phyloP scores from a whole-genome alignment of 176 grass and related monocot genomes.

The Eragrostis nindensis region DNA sequence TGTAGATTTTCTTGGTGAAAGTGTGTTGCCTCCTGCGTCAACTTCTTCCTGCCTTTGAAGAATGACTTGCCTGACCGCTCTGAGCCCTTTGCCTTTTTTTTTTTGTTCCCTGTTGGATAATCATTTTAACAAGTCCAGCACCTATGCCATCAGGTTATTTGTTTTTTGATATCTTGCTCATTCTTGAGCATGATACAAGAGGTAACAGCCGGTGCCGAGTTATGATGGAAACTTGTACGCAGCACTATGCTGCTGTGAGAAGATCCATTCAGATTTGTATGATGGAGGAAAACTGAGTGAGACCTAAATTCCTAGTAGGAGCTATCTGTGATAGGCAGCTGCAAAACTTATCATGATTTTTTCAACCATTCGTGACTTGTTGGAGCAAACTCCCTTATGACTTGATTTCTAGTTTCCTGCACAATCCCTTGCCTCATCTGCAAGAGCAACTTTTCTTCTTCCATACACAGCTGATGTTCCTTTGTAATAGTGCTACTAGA shows the following conservation, averaged over 20 bases:
- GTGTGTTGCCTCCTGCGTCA: not conserved
- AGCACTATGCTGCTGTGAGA: too few relatives aligned
- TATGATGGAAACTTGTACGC: not conserved
- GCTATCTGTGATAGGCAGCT: too few relatives aligned
- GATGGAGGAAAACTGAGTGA: not conserved
- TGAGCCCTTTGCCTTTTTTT: not conserved
- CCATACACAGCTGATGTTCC: not conserved
- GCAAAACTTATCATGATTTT: not conserved
- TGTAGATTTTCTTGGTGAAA: conserved; percentile 32
- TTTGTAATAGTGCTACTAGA: not conserved
- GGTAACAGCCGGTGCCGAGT: not conserved
- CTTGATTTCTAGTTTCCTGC: not conserved
- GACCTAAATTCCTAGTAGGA: not conserved
- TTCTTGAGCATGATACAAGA: not conserved
- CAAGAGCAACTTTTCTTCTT: not conserved
- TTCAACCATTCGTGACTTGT: not conserved
- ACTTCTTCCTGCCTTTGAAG: conserved; percentile 10
- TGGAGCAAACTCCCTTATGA: not conserved
- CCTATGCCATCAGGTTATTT: not conserved
- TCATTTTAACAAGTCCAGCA: conserved; percentile 3
- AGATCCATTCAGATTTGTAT: not conserved
- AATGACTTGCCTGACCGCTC: not conserved
- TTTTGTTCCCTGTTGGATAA: not conserved
- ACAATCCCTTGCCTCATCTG: not conserved
- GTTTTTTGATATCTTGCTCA: not conserved